phyloP scores from a whole-genome alignment of 768 basidiomycete genomes.

The Trametes meyenii region DNA sequence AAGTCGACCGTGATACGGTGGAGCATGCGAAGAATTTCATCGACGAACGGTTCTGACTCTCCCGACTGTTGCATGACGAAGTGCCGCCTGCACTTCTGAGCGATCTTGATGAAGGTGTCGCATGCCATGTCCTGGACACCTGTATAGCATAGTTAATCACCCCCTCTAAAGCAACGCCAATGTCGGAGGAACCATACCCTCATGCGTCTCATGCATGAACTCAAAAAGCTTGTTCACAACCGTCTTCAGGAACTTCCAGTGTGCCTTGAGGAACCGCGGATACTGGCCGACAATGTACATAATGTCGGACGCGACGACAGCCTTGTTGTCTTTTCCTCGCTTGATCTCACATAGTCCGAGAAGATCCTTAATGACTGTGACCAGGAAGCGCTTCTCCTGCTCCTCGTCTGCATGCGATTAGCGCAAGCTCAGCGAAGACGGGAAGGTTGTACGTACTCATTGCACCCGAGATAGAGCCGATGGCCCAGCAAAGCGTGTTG shows the following conservation, averaged over 20 bases:
- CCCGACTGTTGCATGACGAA: constrained; percentile 99
- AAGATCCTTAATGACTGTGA: constrained; percentile 98
- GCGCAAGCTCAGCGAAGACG: neutral
- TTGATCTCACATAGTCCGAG: constrained; percentile 98
- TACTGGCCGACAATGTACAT: constrained; percentile 99
- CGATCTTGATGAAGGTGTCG: constrained; percentile 99
- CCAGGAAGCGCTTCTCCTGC: constrained; percentile 97
- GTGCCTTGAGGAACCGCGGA: constrained; percentile 98
- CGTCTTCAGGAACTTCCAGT: constrained; percentile 99
- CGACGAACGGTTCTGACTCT: constrained; percentile 96
- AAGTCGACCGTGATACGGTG: constrained; percentile 95
- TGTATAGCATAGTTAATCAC: constrained; percentile 34
- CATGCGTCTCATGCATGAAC: constrained; percentile 99
- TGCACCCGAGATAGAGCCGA: constrained; percentile 97
- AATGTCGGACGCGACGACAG: constrained; percentile 93
- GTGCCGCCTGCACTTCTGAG: constrained; percentile 96
- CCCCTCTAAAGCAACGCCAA: neutral
- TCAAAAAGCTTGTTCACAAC: constrained; percentile 99
- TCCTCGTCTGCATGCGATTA: constrained; percentile 75
- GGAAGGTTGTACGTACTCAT: constrained; percentile 75
- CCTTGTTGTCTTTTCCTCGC: constrained; percentile 99
- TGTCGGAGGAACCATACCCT: constrained; percentile 57
- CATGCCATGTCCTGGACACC: constrained; percentile 99
- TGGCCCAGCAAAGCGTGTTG: constrained; percentile 99
- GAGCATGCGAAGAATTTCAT: constrained; percentile 90